Conservation (phyloP, 768 basidiomycete genomes). For the Lactifluus pinguis region DNA sequence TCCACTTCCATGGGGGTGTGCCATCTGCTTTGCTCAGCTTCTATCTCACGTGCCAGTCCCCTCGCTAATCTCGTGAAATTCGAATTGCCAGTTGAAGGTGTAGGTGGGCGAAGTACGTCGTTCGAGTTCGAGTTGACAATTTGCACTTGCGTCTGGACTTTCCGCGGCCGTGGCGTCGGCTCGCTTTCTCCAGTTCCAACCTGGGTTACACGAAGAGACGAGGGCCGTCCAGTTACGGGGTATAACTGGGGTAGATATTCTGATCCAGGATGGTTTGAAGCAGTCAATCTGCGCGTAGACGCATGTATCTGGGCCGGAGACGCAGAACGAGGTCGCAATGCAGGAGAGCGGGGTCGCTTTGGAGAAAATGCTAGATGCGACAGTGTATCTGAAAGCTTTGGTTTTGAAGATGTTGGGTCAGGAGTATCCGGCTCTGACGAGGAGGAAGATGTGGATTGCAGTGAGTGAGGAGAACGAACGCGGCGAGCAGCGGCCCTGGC, state of each 20-base stretch:
- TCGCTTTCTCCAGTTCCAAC: slow-evolving; percentile 6
- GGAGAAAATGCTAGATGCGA: slow-evolving; percentile 67
- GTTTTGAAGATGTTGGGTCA: slow-evolving; percentile 37
- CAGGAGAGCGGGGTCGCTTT: slow-evolving; percentile 48
- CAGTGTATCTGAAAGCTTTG: slow-evolving; percentile 63
- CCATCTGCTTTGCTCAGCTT: slow-evolving; percentile 29
- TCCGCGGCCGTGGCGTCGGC: slow-evolving; percentile 16
- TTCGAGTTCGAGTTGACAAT: slow-evolving; percentile 39
- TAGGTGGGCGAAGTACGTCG: slow-evolving; percentile 49
- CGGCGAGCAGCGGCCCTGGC: slow-evolving; percentile 32
- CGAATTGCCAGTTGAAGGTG: slow-evolving; percentile 45
- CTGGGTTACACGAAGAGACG: slow-evolving; percentile 6
- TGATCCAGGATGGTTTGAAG: not conserved
- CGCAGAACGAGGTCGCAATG: slow-evolving; percentile 4
- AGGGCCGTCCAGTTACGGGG: not conserved
- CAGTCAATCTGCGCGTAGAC: not conserved
- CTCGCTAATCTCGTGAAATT: slow-evolving; percentile 53
- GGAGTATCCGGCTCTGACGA: slow-evolving; percentile 38
- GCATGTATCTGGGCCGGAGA: not conserved
- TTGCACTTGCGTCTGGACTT: not conserved
- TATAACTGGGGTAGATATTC: not conserved
- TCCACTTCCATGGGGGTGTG: slow-evolving; percentile 6
- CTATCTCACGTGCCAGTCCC: slow-evolving; percentile 47
- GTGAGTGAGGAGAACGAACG: slow-evolving; percentile 39
- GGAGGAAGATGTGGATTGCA: slow-evolving; percentile 38